Conservation (phyloP, 805 yeast species). For the Starmerella bombicola region DNA sequence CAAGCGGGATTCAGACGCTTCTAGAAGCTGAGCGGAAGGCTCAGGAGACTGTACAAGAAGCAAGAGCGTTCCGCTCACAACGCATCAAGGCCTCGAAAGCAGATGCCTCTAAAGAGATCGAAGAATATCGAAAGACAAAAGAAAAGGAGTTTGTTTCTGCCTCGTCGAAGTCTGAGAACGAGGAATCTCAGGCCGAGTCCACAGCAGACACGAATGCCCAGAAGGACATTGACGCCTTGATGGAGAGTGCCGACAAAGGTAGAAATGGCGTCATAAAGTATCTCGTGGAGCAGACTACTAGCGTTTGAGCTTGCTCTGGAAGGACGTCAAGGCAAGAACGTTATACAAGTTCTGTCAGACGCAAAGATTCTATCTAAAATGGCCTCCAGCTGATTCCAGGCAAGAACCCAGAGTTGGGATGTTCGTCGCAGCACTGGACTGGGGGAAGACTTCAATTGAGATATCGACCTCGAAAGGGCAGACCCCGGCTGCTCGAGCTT, state of each 20-base stretch:
- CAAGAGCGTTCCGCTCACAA: conserved; percentile 57
- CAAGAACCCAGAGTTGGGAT: background rate
- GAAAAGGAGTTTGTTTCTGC: conserved; percentile 66
- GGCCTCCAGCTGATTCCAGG: background rate
- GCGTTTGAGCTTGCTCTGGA: conserved; percentile 5
- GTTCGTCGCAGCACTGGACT: background rate
- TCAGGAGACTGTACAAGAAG: conserved; percentile 87
- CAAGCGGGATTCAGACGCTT: conserved; percentile 56
- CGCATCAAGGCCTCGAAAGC: conserved; percentile 87
- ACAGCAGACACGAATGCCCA: conserved; percentile 68
- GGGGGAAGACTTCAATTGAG: background rate
- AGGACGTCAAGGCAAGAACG: background rate
- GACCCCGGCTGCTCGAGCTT: background rate
- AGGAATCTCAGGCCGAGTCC: conserved; percentile 62
- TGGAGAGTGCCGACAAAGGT: conserved; percentile 44
- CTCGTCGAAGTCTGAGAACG: conserved; percentile 61
- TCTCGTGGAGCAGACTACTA: conserved; percentile 40
- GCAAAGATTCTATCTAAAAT: background rate
- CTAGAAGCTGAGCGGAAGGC: conserved; percentile 89
- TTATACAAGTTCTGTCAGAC: background rate
- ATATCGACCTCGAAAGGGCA: background rate
- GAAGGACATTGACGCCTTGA: conserved; percentile 55
- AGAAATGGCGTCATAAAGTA: conserved; percentile 56
- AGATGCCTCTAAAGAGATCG: conserved; percentile 84
- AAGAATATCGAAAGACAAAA: conserved; percentile 70